Base-by-base conservation (phyloP, 2,329 filamentous ascomycete species). In the Thielaviopsis musarum region DNA sequence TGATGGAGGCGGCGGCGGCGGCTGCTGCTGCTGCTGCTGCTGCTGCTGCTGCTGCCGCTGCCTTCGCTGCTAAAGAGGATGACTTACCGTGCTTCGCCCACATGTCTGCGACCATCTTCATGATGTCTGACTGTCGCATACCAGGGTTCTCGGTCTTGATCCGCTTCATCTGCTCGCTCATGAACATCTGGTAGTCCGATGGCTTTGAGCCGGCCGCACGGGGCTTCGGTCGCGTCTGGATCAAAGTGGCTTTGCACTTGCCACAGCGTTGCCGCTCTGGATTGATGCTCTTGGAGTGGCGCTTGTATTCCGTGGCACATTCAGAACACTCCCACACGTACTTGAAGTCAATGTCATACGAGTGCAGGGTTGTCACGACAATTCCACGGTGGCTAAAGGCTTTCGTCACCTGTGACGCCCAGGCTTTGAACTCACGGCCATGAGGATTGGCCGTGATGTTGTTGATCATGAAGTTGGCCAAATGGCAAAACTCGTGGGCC, bases 401-500 rank as follows among this genome's bases (percentile, higher is more conserved):
- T 2, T 64, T 65, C 1, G 73, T 80, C 70, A 74, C 81, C 69
- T 75, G 79, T 56, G 69, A 66, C 3, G 76, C 84, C 83, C 89
- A 95, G 1, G 71, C 68, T 70, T 94, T 91, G 77, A 96, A 96
- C 65, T 88, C 85, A 13, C 80, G 77, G 22, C 91, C 91, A 68
- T 96, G 91, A 0, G 90, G 88, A 62, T 87, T 84, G 59, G 82
- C 83, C 52, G 81, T 84, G 41, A 91, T 74, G 41, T 84, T 82
- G 55, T 79, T 84, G 63, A 97, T 75, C 82, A 97, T 94, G 70
- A 91, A 96, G 66, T 90, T 95, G 52, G 88, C 85, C 1, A 97
- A 74, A 68, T 98, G 93, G 70, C 93, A 97, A 73, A 93, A 97
- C 66, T 98, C 93, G 69, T 98, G 93, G 0, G 91, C 89, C n/a